Conservation (phyloP, 495 filamentous ascomycete genomes). For the Cercophora samala region DNA sequence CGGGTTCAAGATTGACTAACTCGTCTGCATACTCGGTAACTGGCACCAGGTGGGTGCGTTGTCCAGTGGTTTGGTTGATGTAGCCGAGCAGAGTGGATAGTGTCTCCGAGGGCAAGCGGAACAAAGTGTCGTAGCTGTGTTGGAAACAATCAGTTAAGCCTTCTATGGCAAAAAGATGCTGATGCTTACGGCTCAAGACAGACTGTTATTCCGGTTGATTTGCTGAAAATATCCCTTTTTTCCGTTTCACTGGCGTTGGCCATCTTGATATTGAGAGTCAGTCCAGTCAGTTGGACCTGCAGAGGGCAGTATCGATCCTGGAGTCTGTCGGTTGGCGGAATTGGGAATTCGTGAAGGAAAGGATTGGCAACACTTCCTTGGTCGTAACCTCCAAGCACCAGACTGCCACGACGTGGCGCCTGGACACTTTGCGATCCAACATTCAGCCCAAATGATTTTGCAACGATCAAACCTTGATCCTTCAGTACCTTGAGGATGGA, state of each 20-base stretch:
- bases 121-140: constrained; percentile 26
- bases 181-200: constrained; percentile 23
- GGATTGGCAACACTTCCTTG: constrained; percentile 14
- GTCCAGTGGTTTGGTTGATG: constrained; percentile 3
- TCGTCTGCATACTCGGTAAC: constrained; percentile 13
- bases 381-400: constrained; percentile 23
- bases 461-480: constrained; percentile 12
- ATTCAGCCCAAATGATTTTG: constrained; percentile 21
- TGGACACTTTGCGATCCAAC: constrained; percentile 20
- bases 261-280: constrained; percentile 7
- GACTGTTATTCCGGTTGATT: constrained; percentile 8
- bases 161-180: neutral
- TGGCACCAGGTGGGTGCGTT: neutral
- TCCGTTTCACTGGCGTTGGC: neutral
- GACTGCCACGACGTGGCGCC: constrained; percentile 18
- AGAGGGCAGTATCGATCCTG: constrained; percentile 18
- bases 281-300: constrained; percentile 14
- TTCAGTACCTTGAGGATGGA: constrained; percentile 14
- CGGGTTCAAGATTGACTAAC: constrained; percentile 23
- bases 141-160: neutral
- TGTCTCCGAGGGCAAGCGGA: constrained; percentile 14
- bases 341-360: constrained; percentile 12
- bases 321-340: neutral
- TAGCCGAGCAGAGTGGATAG: neutral
- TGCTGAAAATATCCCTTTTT: constrained; percentile 8